Percentiles rank a stretch among this genome's conserved stretches.
Evolutionary conservation across 495 filamentous ascomycete species (phyloP).

Genomic region (Pyrenula aspistea): DNA sequence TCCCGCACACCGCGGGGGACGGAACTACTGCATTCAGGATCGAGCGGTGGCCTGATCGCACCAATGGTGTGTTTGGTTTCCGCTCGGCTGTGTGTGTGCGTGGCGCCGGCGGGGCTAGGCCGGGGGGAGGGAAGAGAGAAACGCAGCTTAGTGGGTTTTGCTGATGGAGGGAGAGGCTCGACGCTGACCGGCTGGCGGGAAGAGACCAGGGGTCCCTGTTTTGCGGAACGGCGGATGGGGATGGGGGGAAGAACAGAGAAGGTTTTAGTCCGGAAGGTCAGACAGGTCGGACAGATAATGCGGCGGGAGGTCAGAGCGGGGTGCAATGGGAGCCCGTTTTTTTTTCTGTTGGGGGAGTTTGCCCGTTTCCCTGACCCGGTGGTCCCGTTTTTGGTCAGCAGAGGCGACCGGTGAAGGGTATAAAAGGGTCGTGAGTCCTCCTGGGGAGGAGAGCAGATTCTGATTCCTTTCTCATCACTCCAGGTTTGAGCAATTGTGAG

Average conservation of each 20-base stretch:
- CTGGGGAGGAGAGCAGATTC: constrained; percentile 22
- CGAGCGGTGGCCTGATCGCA: too few relatives aligned
- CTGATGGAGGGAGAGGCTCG: constrained; percentile 28
- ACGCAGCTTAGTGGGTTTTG: constrained; percentile 14
- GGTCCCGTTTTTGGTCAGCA: constrained; percentile 24
- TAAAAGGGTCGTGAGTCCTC: constrained; percentile 47
- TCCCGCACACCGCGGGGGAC: too few relatives aligned
- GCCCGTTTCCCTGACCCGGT: constrained; percentile 11
- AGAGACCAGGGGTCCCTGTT: constrained; percentile 21
- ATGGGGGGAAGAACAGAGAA: constrained; percentile 19
- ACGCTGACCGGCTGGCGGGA: constrained; percentile 30
- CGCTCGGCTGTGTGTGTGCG: too few relatives aligned
- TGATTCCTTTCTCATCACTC: constrained; percentile 45
- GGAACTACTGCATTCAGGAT: too few relatives aligned
- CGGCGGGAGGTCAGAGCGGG: constrained; percentile 26
- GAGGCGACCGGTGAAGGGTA: constrained; percentile 43
- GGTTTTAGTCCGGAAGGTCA: too few relatives aligned
- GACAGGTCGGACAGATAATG: constrained; percentile 31
- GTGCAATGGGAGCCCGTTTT: neutral
- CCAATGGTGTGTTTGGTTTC: too few relatives aligned
- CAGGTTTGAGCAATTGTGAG: constrained; percentile 24
- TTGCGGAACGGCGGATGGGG: constrained; percentile 22
- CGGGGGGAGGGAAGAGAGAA: constrained; percentile 6
- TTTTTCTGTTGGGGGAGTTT: constrained; percentile 2
- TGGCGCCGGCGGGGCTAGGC: too few relatives aligned